Percentiles rank a stretch among this genome's conserved stretches.
phyloP scores from a whole-genome alignment of 1,284 basidiomycete species.

The Cryptococcus neoformans region DNA sequence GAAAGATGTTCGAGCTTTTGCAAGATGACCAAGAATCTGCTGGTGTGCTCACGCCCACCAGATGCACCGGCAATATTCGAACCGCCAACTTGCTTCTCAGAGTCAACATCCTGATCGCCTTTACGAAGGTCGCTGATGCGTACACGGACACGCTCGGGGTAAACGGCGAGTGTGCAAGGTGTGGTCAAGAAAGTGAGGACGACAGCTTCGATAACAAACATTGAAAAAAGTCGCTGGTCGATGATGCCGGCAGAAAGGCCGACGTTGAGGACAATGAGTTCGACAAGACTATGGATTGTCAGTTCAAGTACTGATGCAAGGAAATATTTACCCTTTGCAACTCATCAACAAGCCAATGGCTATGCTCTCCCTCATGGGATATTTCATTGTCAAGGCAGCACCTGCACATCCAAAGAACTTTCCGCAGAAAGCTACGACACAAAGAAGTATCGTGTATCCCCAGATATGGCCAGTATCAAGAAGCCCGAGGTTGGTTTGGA shows the following conservation, averaged over 20 bases:
- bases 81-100: constrained; percentile 31
- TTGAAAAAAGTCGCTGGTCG: constrained; percentile 61
- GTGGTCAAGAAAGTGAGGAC: constrained; percentile 86
- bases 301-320: background rate
- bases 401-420: constrained; percentile 70
- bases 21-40: constrained; percentile 73
- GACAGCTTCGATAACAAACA: constrained; percentile 90
- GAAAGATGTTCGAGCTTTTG: constrained; percentile 83
- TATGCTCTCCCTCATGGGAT: constrained; percentile 71
- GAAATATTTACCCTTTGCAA: constrained; percentile 72
- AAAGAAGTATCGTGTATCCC: constrained; percentile 82
- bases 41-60: constrained; percentile 38
- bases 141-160: constrained; percentile 61
- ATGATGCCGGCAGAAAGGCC: constrained; percentile 77
- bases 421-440: constrained; percentile 71
- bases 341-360: constrained; percentile 89
- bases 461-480: constrained; percentile 70
- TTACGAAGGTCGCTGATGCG: constrained; percentile 9
- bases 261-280: constrained; percentile 90
- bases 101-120: constrained; percentile 5
- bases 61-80: constrained; percentile 22
- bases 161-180: constrained; percentile 71
- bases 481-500: constrained; percentile 77
- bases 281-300: constrained; percentile 58
- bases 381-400: constrained; percentile 64